Percentiles rank a stretch among this genome's conserved stretches.
Conservation (phyloP, 352 stramenopile species). For the Thraustochytrium sp. region DNA sequence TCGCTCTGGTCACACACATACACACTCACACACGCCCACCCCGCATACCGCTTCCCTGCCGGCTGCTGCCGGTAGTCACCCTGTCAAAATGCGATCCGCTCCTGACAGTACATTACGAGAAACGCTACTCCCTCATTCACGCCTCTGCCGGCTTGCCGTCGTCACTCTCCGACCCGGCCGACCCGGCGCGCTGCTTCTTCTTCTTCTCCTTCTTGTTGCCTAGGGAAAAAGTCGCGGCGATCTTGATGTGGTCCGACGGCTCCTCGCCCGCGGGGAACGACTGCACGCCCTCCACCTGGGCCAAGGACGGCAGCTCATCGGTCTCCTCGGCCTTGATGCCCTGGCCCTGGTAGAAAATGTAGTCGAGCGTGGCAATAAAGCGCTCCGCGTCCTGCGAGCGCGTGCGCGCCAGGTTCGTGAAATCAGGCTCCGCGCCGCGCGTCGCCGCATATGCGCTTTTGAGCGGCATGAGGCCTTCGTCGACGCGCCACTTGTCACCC, state of each 20-base stretch:
- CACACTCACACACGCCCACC: too few species aligned
- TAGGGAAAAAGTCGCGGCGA: slow-evolving; percentile 53
- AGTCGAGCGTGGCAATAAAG: slow-evolving; percentile 76
- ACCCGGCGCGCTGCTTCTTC: neutral
- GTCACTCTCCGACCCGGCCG: neutral
- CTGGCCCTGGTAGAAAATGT: slow-evolving; percentile 63
- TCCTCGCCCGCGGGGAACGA: slow-evolving; percentile 64
- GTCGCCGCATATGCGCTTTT: slow-evolving; percentile 57
- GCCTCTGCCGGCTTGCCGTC: too few species aligned
- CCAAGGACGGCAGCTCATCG: slow-evolving; percentile 49
- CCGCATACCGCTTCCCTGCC: too few species aligned
- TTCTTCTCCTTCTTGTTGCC: neutral
- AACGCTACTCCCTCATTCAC: too few species aligned
- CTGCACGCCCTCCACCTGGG: slow-evolving; percentile 48
- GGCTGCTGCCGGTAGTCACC: too few species aligned
- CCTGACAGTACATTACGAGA: too few species aligned
- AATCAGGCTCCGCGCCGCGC: slow-evolving; percentile 61
- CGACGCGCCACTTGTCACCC: slow-evolving; percentile 53
- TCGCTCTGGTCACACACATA: neutral
- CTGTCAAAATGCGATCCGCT: too few species aligned
- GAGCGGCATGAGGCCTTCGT: slow-evolving; percentile 38
- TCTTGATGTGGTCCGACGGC: slow-evolving; percentile 71
- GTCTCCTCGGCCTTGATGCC: slow-evolving; percentile 54
- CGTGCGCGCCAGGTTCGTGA: slow-evolving; percentile 66
- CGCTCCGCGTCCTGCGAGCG: slow-evolving; percentile 48